Base-by-base conservation (phyloP, 371 early-diverging fungal species). In the Apophysomyces variabilis region DNA sequence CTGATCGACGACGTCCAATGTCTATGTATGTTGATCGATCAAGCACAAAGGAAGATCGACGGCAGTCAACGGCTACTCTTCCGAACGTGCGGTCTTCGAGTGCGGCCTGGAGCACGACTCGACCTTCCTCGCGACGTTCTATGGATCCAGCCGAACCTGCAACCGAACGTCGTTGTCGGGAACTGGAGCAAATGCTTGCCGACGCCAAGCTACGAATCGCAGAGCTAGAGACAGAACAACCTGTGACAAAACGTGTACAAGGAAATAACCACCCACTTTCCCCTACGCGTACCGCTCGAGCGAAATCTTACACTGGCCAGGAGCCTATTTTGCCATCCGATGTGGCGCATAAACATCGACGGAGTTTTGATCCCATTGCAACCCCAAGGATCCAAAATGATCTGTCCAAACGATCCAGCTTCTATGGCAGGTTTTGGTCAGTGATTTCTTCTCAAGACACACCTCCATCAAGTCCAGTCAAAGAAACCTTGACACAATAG, bases 201-300 rank as follows among this genome's bases (percentile, higher is more conserved):
- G 75, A 75, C 44, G 75, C 75, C 1, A 75, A 75, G 50, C 57
- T 75, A 11, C 67, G 68, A n/a, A 70, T 75, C 41, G 75, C 66
- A 5, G 66, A 71, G 56, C 44, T 75, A 26, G 71, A 74, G 36
- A 74, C 71, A 8, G 67, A 56, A 57, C 62, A 67, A 7, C 62
- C 61, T 21, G 13, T 26, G 36, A 50, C 54, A n/a, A 37, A 44
- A 43, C 69, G 16, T 26, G 21, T 5, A 3, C 44, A 46, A 13
- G 38, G 37, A 45, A 32, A 64, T 26, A 32, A 38, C 38, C 38
- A 44, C 26, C 21, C 38, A 14, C 13, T 58, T 9, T 41, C 26
- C 18, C 41, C 50, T 37, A 43, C 59, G 26, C 57, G 37, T n/a
- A 56, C 38, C 11, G 50, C 37, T 18, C 32, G 37, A 35, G 61